Evolutionary conservation across 306 rosid species (phyloP).

Genomic region (Purshia tridentata): DNA sequence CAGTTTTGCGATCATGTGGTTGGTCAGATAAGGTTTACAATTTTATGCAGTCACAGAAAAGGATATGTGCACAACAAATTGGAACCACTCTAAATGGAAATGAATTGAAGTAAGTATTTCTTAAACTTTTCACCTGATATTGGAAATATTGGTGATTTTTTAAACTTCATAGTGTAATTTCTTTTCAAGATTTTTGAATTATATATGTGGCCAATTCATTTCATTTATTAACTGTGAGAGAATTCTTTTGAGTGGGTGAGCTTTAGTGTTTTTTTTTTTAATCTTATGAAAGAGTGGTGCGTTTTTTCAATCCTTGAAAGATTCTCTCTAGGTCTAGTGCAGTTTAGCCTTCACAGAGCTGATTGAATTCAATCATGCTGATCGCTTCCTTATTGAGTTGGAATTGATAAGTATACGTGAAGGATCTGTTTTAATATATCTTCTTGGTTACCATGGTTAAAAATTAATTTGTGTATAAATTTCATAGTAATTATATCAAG

Average conservation of each 20-base stretch:
- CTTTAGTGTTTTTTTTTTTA: too few relatives aligned
- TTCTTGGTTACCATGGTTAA: background rate
- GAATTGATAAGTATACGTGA: background rate
- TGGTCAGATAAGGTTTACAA: conserved; percentile 62
- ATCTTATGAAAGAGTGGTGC: background rate
- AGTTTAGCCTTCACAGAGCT: background rate
- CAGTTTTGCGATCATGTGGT: conserved; percentile 72
- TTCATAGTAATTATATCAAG: background rate
- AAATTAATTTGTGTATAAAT: background rate
- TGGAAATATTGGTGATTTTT: background rate
- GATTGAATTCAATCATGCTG: background rate
- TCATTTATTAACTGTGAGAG: background rate
- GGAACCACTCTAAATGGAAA: conserved; percentile 37
- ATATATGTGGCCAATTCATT: background rate
- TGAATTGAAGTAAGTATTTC: conserved; percentile 52
- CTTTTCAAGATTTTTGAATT: background rate
- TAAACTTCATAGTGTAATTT: conserved; percentile 2
- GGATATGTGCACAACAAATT: conserved; percentile 45
- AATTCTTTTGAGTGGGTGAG: background rate
- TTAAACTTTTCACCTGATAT: background rate
- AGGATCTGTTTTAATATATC: background rate
- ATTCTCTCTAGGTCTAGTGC: background rate
- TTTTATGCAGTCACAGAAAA: conserved; percentile 67
- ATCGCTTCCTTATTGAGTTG: background rate
- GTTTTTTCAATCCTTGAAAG: background rate